Percentiles rank a stretch among this genome's conserved stretches.
phyloP scores from a whole-genome alignment of 257 asterid species.

The Misopates orontium region DNA sequence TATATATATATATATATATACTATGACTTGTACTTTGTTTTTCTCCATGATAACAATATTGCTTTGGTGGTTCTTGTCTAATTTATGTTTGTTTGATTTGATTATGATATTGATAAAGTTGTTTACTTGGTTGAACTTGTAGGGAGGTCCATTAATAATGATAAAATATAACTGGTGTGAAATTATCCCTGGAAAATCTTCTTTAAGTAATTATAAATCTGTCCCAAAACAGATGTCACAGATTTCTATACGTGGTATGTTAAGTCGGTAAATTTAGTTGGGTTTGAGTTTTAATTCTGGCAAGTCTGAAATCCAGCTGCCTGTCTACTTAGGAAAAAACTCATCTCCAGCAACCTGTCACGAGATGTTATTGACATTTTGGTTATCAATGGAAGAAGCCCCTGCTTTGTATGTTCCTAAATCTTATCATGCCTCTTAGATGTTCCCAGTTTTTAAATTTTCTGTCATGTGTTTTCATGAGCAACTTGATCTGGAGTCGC shows the following conservation, averaged over 20 bases:
- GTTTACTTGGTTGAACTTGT: too few relatives aligned
- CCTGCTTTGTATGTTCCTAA: not conserved
- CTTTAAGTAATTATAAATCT: not conserved
- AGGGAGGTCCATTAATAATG: too few relatives aligned
- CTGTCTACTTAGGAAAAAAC: not conserved
- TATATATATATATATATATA: too few relatives aligned
- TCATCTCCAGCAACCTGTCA: not conserved
- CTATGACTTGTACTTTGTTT: too few relatives aligned
- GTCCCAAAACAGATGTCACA: not conserved
- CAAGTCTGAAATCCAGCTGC: not conserved
- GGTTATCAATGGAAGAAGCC: not conserved
- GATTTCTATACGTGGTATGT: not conserved
- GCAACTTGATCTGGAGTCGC: not conserved
- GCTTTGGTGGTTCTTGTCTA: too few relatives aligned
- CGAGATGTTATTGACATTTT: not conserved
- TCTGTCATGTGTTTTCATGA: not conserved
- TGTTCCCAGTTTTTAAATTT: not conserved
- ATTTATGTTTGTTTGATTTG: too few relatives aligned
- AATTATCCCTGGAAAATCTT: too few relatives aligned
- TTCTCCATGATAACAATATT: too few relatives aligned
- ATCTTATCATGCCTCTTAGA: not conserved
- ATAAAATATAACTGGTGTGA: too few relatives aligned
- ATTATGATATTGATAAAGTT: too few relatives aligned
- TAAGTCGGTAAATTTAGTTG: not conserved
- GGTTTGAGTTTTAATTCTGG: not conserved